A percentile compares a stretch with the other conserved stretches of the same genome.
Conservation (phyloP, 2,329 filamentous ascomycete genomes). For the Ophiosphaerella herpotricha region DNA sequence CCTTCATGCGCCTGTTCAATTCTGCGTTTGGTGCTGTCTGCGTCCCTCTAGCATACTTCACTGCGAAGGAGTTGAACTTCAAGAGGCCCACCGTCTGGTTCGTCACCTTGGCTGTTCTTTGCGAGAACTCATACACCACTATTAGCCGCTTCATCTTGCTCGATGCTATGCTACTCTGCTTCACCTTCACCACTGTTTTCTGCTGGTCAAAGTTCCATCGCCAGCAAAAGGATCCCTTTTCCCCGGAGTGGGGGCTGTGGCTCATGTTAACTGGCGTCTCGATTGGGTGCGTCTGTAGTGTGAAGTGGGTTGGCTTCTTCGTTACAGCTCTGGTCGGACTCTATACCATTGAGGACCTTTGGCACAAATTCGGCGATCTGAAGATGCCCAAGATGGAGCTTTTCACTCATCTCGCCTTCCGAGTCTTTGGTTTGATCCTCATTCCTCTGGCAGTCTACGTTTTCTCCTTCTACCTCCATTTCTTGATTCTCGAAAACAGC, state of each 20-base stretch:
- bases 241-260: conserved; percentile 92
- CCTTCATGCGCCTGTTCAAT: conserved; percentile 98
- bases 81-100: conserved; percentile 89
- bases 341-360: conserved; percentile 95
- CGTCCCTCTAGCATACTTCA: conserved; percentile 93
- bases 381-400: conserved; percentile 83
- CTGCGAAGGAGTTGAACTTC: conserved; percentile 87
- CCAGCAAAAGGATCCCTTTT: conserved; percentile 83
- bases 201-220: conserved; percentile 98
- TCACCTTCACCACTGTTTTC: conserved; percentile 95
- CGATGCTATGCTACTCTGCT: conserved; percentile 98
- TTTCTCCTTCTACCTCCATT: conserved; percentile 93
- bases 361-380: conserved; percentile 95
- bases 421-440: conserved; percentile 84
- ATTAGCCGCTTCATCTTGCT: conserved; percentile 98
- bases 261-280: conserved; percentile 90
- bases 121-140: conserved; percentile 98
- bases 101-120: conserved; percentile 94
- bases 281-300: conserved; percentile 97
- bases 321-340: conserved; percentile 92
- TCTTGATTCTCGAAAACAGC: conserved; percentile 88
- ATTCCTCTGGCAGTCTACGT: conserved; percentile 91
- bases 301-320: conserved; percentile 97
- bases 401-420: conserved; percentile 76
- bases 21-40: conserved; percentile 91